phyloP scores from a whole-genome alignment of 805 yeast genomes.

The Wickerhamomyces subpelliculosus region DNA sequence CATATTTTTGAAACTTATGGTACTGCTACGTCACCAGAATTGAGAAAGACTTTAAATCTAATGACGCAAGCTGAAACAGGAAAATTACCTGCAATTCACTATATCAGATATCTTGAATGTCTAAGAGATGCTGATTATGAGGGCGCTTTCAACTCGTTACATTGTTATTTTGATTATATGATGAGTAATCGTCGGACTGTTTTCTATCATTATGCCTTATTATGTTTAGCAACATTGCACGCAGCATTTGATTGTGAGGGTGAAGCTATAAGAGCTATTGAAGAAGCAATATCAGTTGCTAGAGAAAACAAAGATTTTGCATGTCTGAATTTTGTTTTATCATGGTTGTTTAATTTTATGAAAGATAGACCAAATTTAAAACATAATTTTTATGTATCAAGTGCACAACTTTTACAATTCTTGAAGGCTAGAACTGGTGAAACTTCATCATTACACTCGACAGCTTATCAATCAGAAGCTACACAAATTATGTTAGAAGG shows the following conservation, averaged over 20 bases:
- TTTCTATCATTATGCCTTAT: constrained; percentile 71
- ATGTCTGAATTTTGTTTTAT: constrained; percentile 63
- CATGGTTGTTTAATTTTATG: constrained; percentile 70
- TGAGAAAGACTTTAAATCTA: constrained; percentile 33
- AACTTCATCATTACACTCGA: constrained; percentile 32
- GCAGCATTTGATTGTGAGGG: constrained; percentile 57
- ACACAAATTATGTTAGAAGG: constrained; percentile 47
- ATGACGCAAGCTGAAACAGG: constrained; percentile 41
- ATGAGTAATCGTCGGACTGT: constrained; percentile 57
- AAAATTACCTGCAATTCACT: constrained; percentile 42
- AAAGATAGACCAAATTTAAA: constrained; percentile 56
- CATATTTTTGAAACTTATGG: constrained; percentile 45
- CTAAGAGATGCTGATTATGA: constrained; percentile 55
- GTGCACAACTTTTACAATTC: constrained; percentile 61
- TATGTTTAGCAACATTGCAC: constrained; percentile 65
- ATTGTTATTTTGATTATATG: constrained; percentile 68
- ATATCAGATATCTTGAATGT: constrained; percentile 53
- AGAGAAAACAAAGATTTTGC: constrained; percentile 73
- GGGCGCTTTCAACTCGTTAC: constrained; percentile 44
- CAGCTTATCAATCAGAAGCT: constrained; percentile 62
- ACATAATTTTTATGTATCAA: constrained; percentile 46
- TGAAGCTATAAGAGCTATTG: constrained; percentile 67
- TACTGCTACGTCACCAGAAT: constrained; percentile 37
- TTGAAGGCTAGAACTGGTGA: constrained; percentile 26
- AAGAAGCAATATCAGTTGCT: constrained; percentile 84